Percentiles rank a stretch among this genome's conserved stretches.
Evolutionary conservation across 2,329 filamentous ascomycete species (phyloP).

Genomic region (Cordyceps pruinosa): DNA sequence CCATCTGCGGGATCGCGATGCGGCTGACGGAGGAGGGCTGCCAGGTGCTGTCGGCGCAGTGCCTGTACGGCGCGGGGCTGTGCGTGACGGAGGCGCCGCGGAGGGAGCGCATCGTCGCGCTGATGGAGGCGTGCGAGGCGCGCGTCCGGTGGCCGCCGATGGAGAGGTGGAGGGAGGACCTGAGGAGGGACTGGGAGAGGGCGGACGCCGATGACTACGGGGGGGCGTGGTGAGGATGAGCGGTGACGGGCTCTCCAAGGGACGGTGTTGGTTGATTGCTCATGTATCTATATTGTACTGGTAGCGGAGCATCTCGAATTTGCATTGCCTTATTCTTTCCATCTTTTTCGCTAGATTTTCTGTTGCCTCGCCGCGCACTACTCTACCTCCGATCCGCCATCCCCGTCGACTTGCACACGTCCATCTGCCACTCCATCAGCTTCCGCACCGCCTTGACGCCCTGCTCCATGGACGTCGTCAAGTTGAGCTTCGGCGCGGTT

Average conservation of each 20-base stretch:
- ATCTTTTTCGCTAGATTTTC: too few species aligned
- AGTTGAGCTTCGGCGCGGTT: conserved; percentile 27
- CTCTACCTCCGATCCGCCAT: conserved; percentile 23
- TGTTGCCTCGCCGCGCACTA: too few species aligned
- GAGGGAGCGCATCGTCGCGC: conserved; percentile 27
- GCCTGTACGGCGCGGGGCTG: conserved; percentile 35
- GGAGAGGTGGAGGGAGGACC: conserved; percentile 25
- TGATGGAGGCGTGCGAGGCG: conserved; percentile 30
- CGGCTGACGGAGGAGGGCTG: conserved; percentile 34
- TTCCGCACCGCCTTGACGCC: conserved; percentile 36
- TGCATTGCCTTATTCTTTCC: neutral
- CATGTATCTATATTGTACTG: neutral
- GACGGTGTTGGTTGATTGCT: neutral
- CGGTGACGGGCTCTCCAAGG: neutral
- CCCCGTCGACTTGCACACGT: conserved; percentile 38
- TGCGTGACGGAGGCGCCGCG: conserved; percentile 32
- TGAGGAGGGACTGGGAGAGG: conserved; percentile 24
- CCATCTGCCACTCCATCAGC: conserved; percentile 41
- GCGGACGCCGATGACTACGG: conserved; percentile 13
- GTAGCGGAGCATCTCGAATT: neutral
- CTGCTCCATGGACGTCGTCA: conserved; percentile 38
- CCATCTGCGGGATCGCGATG: conserved; percentile 43
- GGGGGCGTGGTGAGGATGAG: neutral
- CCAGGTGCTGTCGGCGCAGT: conserved; percentile 37
- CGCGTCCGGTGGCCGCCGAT: conserved; percentile 34